Base-by-base conservation (phyloP, 2,329 filamentous ascomycete genomes). In the Verticillium alfalfae region DNA sequence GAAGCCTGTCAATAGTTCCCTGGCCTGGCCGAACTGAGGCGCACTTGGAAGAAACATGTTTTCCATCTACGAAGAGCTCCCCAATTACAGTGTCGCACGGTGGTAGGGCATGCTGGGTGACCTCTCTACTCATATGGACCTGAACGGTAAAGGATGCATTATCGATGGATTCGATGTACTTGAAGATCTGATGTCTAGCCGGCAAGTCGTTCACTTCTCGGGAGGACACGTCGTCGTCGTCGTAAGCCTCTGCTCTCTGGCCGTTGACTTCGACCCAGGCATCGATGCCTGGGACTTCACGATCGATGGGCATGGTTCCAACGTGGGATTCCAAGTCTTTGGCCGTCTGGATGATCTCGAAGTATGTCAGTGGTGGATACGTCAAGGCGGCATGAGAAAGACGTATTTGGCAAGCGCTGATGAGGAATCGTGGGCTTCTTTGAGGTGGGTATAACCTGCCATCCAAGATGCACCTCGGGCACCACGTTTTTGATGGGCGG, bases 291-390 rank as follows among this genome's bases (percentile, higher is more conserved):
- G 63, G 64, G 1, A 71, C n/a, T 6, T 62, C 64, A 13, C 63
- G 18, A 26, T 70, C 61, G 22, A 72, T 58, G 2, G 68, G 69
- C 70, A 72, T 72, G 18, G 36, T 60, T 2, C 9, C 36, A 37
- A 37, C 13, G 22, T 52, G 45, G 5, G 36, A 37, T 37, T 37
- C 36, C 9, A 13, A 37, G 36, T 13, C 36, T 37, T 37, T 9
- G 36, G 36, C 6, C 36, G 36, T 10, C 36, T 37, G 36, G 9
- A 31, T 31, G 26, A 31, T 31, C 26, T 31, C 26, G 26, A 31
- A 31, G 26, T 31, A 31, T 31, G 3, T 31, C 26, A 31, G 26
- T 8, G 37, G 37, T 7, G 37, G 15, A 38, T 12, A 38, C 37
- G 37, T 5, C 15, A 38, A 38, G 37, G 26, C 26, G 15, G 37